A percentile compares a stretch with the other conserved stretches of the same genome.
These are phyloP conservation scores for Colletotrichum navitas DNA, from an alignment of 2,329 filamentous ascomycete species.

Conservation along the genomic window DNA sequence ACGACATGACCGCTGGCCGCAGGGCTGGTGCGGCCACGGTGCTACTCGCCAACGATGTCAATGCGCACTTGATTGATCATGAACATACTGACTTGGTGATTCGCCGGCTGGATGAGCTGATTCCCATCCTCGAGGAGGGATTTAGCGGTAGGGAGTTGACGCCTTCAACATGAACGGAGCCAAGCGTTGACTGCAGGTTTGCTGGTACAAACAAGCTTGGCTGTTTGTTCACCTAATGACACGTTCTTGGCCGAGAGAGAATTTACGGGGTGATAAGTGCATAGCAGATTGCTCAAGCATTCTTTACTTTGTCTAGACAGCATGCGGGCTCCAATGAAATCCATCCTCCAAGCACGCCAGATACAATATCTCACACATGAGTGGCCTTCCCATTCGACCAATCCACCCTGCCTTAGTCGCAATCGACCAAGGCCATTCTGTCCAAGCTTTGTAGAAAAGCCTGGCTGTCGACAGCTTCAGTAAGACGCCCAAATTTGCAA, in stretches of 20 bases:
- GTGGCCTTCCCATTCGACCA: slow-evolving; percentile 17
- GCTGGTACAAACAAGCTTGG: neutral
- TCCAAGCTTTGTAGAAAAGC: slow-evolving; percentile 34
- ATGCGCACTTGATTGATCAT: slow-evolving; percentile 76
- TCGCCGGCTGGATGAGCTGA: slow-evolving; percentile 78
- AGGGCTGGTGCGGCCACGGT: slow-evolving; percentile 90
- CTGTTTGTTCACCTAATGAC: neutral
- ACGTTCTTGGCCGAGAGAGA: neutral
- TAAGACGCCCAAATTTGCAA: slow-evolving; percentile 12
- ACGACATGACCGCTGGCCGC: slow-evolving; percentile 92
- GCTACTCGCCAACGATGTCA: slow-evolving; percentile 87
- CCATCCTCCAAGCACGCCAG: slow-evolving; percentile 33
- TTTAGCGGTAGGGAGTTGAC: slow-evolving; percentile 60
- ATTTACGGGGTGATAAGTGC: neutral
- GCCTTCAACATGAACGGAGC: neutral
- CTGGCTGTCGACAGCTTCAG: neutral
- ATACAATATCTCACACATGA: slow-evolving; percentile 25
- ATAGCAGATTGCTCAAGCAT: slow-evolving; percentile 25
- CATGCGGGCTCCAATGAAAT: slow-evolving; percentile 40
- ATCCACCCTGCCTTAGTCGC: slow-evolving; percentile 11
- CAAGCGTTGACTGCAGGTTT: neutral
- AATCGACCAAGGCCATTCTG: slow-evolving; percentile 26
- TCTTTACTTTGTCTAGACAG: slow-evolving; percentile 38
- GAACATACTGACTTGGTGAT: slow-evolving; percentile 84
- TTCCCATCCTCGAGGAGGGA: slow-evolving; percentile 79